Evolutionary conservation across 2,329 filamentous ascomycete species (phyloP).

Genomic region (Epicoccum nigrum): DNA sequence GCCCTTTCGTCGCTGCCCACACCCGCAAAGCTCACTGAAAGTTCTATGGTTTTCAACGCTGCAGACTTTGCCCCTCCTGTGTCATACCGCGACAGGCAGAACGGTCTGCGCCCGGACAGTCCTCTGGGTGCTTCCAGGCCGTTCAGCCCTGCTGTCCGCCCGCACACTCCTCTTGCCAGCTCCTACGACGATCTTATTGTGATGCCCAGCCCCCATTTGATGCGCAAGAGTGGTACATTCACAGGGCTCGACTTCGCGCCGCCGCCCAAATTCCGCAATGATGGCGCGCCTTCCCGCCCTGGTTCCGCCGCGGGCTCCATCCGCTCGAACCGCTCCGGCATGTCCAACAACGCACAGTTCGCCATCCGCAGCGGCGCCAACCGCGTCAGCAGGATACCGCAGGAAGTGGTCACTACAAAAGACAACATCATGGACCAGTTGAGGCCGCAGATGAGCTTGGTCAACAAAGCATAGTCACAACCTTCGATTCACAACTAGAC

Average conservation of each 20-base stretch:
- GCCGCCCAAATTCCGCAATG: constrained; percentile 70
- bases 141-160: constrained; percentile 75
- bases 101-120: constrained; percentile 68
- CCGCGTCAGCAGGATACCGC: constrained; percentile 82
- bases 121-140: constrained; percentile 65
- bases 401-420: constrained; percentile 78
- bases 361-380: constrained; percentile 82
- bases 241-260: constrained; percentile 82
- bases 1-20: constrained; percentile 80
- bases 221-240: constrained; percentile 80
- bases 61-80: constrained; percentile 86
- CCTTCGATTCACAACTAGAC: constrained; percentile 14
- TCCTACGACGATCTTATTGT: constrained; percentile 84
- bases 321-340: constrained; percentile 76
- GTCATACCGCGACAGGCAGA: constrained; percentile 65
- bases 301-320: constrained; percentile 56
- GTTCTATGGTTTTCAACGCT: constrained; percentile 70
- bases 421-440: constrained; percentile 68
- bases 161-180: constrained; percentile 78
- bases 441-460: constrained; percentile 62
- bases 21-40: constrained; percentile 82
- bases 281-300: constrained; percentile 37
- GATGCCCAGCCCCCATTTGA: constrained; percentile 82
- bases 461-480: constrained; percentile 32
- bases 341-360: constrained; percentile 72